These are phyloP conservation scores for Colletotrichum simmondsii DNA, from an alignment of 2,329 filamentous ascomycete genomes.

Conservation along the genomic window DNA sequence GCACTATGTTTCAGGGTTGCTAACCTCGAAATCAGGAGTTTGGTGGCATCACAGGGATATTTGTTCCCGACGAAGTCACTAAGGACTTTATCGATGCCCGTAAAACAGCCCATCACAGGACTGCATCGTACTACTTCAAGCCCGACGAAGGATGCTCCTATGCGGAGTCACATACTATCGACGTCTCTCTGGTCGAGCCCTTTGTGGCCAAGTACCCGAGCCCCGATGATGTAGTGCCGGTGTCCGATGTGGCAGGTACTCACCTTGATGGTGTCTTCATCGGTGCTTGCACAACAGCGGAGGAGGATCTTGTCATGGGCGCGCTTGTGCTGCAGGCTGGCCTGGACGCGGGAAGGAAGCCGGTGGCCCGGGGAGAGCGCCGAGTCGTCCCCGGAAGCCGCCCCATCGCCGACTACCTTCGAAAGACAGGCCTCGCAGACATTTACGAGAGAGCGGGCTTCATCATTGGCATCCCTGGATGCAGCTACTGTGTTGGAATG, in stretches of 20 bases:
- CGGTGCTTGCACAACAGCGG: constrained; percentile 57
- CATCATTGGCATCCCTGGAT: constrained; percentile 52
- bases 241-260: constrained; percentile 44
- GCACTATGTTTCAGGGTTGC: neutral
- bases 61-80: constrained; percentile 51
- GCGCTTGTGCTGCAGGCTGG: constrained; percentile 53
- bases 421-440: constrained; percentile 45
- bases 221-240: constrained; percentile 55
- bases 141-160: constrained; percentile 52
- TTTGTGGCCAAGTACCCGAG: constrained; percentile 53
- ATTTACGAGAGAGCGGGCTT: constrained; percentile 54
- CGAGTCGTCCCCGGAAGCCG: constrained; percentile 53
- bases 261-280: constrained; percentile 56
- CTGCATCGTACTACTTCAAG: constrained; percentile 48
- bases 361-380: constrained; percentile 45
- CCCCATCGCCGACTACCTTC: constrained; percentile 50
- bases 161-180: constrained; percentile 47
- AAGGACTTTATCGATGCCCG: constrained; percentile 47
- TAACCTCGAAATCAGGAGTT: constrained; percentile 44
- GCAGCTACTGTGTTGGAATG: constrained; percentile 57
- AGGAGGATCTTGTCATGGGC: constrained; percentile 55
- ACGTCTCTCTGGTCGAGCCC: constrained; percentile 49
- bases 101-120: constrained; percentile 45
- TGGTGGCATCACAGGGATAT: constrained; percentile 55
- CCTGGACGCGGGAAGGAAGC: constrained; percentile 43